Conservation (phyloP, 164 flowering plant species). For the Chloranthus sessilifolius region DNA sequence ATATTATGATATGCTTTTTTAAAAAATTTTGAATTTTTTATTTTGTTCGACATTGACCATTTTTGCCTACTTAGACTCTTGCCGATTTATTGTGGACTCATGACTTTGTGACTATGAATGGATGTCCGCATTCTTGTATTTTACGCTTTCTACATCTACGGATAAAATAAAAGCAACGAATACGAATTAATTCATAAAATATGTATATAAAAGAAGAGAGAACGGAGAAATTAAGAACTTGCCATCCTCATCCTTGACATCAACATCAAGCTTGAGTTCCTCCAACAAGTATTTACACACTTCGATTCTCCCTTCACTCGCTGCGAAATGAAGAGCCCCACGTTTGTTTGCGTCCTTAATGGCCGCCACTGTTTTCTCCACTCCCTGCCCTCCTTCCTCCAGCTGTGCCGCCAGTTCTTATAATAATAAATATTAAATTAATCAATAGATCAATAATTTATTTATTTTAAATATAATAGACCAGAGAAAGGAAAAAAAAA, state of each 20-base stretch:
- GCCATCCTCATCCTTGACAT: conserved; percentile 87
- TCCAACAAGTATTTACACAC: conserved; percentile 84
- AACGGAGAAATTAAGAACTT: neutral
- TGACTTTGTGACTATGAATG: no score
- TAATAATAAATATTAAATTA: conserved; percentile 1
- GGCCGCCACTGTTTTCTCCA: conserved; percentile 56
- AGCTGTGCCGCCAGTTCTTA: conserved; percentile 57
- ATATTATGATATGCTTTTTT: no score
- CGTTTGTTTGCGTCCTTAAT: conserved; percentile 92
- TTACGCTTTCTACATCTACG: no score
- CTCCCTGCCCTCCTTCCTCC: conserved; percentile 62
- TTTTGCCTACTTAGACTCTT: no score
- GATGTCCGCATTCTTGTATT: no score
- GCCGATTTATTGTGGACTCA: no score
- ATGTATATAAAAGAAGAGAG: no score
- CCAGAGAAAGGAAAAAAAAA: neutral
- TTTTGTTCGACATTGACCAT: no score
- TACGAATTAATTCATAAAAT: no score
- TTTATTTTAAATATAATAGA: no score
- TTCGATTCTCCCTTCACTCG: conserved; percentile 85
- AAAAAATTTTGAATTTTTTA: no score
- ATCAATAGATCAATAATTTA: neutral
- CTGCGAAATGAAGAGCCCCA: conserved; percentile 94
- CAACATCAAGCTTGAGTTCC: conserved; percentile 70
- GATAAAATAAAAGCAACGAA: no score